Evolutionary conservation across 768 basidiomycete genomes (phyloP).

Genomic region (Boletus bicolor): DNA sequence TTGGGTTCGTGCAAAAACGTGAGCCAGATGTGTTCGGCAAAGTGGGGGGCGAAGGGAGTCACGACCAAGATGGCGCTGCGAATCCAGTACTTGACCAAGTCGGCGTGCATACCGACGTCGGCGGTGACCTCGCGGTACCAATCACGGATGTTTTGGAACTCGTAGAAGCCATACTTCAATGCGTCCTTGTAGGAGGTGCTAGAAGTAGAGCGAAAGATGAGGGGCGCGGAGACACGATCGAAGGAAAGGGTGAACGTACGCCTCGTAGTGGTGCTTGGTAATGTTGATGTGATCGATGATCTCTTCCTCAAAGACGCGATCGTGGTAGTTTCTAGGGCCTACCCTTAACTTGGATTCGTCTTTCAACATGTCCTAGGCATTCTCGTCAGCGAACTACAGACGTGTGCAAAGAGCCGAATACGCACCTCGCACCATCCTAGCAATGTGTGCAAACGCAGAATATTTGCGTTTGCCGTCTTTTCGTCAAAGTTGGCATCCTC

Average conservation of each 20-base stretch:
- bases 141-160: constrained; percentile 86
- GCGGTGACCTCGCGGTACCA: constrained; percentile 94
- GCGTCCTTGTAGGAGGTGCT: constrained; percentile 97
- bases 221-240: neutral
- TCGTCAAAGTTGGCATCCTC: constrained; percentile 99
- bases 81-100: constrained; percentile 85
- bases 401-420: neutral
- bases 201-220: constrained; percentile 29
- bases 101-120: constrained; percentile 88
- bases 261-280: constrained; percentile 76
- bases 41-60: constrained; percentile 89
- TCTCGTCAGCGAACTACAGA: neutral
- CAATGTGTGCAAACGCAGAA: constrained; percentile 87
- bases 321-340: constrained; percentile 77
- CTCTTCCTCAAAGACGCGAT: constrained; percentile 88
- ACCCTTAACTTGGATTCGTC: constrained; percentile 68
- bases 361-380: constrained; percentile 71
- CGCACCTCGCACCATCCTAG: constrained; percentile 90
- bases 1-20: constrained; percentile 66
- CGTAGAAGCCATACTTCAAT: constrained; percentile 93
- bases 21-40: constrained; percentile 87
- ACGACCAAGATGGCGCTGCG: constrained; percentile 74
- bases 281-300: constrained; percentile 81
- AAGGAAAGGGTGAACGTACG: constrained; percentile 49
- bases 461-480: constrained; percentile 95